Percentiles rank a stretch among this genome's conserved stretches.
phyloP scores from a whole-genome alignment of 2,329 filamentous ascomycete genomes.

The Hymenotorrendiella dingleyae region DNA sequence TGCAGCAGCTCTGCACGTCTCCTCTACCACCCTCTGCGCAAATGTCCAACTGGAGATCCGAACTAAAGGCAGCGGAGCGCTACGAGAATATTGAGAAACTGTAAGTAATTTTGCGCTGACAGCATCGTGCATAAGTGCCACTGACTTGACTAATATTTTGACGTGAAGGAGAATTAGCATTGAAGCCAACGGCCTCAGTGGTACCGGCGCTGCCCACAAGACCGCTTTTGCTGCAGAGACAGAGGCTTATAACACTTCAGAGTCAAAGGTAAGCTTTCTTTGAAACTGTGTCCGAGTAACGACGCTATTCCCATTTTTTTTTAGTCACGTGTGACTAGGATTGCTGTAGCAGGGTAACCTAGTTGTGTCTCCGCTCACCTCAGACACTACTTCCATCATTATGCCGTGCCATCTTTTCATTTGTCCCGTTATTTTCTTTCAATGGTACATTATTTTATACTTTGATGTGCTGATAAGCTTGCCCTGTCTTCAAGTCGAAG shows the following conservation, averaged over 20 bases:
- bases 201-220: constrained; percentile 43
- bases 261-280: constrained; percentile 47
- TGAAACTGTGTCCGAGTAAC: no score
- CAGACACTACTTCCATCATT: background rate
- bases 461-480: no score
- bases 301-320: no score
- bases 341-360: no score
- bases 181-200: constrained; percentile 34
- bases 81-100: constrained; percentile 58
- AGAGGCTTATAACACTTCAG: constrained; percentile 52
- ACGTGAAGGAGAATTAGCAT: constrained; percentile 22
- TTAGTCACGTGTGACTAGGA: constrained; percentile 5
- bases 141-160: constrained; percentile 2
- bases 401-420: no score
- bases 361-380: no score
- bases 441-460: no score
- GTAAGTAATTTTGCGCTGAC: constrained; percentile 38
- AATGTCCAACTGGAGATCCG: constrained; percentile 27
- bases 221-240: constrained; percentile 61
- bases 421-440: no score
- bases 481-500: no score
- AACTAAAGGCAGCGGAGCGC: constrained; percentile 39
- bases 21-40: no score
- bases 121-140: background rate
- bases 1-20: no score